Percentiles rank a stretch among this genome's conserved stretches.
Conservation (phyloP, 768 basidiomycete species). For the Pluteus cervinus region DNA sequence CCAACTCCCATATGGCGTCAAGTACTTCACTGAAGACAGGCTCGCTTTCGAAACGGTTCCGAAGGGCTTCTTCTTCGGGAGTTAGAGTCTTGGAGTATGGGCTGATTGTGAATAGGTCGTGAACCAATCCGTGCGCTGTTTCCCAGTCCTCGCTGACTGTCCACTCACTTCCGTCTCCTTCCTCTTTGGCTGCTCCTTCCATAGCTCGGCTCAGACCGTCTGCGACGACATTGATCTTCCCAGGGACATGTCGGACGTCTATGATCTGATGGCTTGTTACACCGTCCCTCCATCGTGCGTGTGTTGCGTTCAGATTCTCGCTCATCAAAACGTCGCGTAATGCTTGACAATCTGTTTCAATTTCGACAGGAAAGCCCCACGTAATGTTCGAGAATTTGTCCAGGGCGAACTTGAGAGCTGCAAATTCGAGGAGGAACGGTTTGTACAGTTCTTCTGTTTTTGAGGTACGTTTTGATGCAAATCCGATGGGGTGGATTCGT, state of each 20-base stretch:
- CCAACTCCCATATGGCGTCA: conserved; percentile 15
- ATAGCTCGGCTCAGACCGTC: conserved; percentile 22
- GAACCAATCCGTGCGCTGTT: conserved; percentile 10
- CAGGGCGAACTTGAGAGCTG: conserved; percentile 24
- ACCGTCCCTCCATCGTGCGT: conserved; percentile 28
- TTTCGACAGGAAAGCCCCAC: conserved; percentile 22
- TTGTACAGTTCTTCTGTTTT: conserved; percentile 21
- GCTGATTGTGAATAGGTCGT: conserved; percentile 20
- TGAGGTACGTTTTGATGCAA: conserved; percentile 27
- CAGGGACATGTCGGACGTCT: conserved; percentile 16
- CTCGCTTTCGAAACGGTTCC: conserved; percentile 15
- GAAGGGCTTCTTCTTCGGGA: conserved; percentile 1
- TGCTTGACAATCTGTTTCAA: conserved; percentile 32
- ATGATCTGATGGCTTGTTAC: conserved; percentile 19
- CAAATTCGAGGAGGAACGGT: conserved; percentile 29
- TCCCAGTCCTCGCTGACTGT: conserved; percentile 22
- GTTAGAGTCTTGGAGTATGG: neutral
- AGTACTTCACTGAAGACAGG: conserved; percentile 17
- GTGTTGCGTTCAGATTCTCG: conserved; percentile 21
- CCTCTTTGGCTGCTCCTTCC: conserved; percentile 10
- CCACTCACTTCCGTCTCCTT: conserved; percentile 24
- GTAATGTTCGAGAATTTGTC: conserved; percentile 25
- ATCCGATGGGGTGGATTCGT: conserved; percentile 22
- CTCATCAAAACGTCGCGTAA: conserved; percentile 22
- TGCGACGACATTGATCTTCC: conserved; percentile 17